These are phyloP conservation scores for Penicillium griseofulvum DNA, from an alignment of 2,329 filamentous ascomycete genomes.

Conservation along the genomic window DNA sequence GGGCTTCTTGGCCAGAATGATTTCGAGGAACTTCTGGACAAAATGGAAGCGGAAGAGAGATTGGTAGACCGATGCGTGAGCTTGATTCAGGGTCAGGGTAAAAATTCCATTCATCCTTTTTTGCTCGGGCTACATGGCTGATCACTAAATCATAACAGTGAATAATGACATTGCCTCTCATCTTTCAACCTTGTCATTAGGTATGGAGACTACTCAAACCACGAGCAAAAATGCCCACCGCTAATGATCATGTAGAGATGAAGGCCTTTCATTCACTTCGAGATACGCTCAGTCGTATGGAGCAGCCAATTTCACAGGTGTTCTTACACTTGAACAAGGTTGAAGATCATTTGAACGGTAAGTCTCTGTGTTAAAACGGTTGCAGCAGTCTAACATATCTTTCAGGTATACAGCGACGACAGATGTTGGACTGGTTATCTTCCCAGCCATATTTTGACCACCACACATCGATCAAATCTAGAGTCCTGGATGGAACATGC, in stretches of 20 bases:
- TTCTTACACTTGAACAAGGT: neutral
- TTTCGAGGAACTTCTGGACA: neutral
- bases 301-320: neutral
- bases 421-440: neutral
- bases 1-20: neutral
- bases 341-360: neutral
- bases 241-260: neutral
- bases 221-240: neutral
- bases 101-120: neutral
- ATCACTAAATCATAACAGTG: neutral
- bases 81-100: neutral
- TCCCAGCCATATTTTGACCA: neutral
- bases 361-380: neutral
- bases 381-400: neutral
- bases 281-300: neutral
- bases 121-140: neutral
- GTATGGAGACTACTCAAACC: neutral
- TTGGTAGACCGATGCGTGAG: neutral
- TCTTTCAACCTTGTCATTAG: neutral
- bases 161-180: neutral
- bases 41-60: neutral
- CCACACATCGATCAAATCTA: neutral
- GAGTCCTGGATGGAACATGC: neutral
- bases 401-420: neutral
- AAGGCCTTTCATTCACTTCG: neutral